Evolutionary conservation across 116 monocot species (phyloP).

Genomic region (Thalassia testudinum): DNA sequence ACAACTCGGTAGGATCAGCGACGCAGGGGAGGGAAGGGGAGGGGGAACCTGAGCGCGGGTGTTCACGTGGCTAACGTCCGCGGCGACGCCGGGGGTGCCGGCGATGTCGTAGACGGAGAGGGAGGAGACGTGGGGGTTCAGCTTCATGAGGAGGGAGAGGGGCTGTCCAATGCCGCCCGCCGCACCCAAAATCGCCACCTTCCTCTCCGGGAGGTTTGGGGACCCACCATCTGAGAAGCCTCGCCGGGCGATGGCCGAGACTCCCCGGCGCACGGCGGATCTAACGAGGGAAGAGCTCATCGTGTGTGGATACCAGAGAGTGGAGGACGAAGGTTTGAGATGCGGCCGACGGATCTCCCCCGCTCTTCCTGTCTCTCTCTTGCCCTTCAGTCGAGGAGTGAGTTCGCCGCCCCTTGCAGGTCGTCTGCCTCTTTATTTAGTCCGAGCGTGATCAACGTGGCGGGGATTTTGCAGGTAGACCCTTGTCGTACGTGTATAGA

Average conservation of each 20-base stretch:
- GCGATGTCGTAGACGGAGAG: conserved; percentile 56
- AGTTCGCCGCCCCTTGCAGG: too few relatives aligned
- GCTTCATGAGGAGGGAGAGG: conserved; percentile 63
- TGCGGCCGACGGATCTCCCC: too few relatives aligned
- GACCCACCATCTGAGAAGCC: conserved; percentile 30
- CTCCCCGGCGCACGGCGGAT: conserved; percentile 15
- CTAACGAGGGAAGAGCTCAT: conserved; percentile 20
- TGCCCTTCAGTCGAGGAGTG: too few relatives aligned
- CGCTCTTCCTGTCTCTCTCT: too few relatives aligned
- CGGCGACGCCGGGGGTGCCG: conserved; percentile 52
- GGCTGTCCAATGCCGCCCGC: conserved; percentile 72
- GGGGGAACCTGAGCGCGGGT: conserved; percentile 44
- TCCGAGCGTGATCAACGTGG: too few relatives aligned
- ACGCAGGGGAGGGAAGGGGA: too few relatives aligned
- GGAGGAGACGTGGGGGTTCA: conserved; percentile 45
- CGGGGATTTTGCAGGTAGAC: too few relatives aligned
- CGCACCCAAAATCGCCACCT: conserved; percentile 51
- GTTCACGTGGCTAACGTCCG: conserved; percentile 65
- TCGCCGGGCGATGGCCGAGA: conserved; percentile 3
- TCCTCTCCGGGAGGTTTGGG: conserved; percentile 18
- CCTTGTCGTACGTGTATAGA: too few relatives aligned
- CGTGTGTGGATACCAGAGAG: too few relatives aligned
- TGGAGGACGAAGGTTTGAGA: too few relatives aligned
- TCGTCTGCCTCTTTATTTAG: too few relatives aligned
- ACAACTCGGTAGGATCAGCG: too few relatives aligned